phyloP scores from a whole-genome alignment of 2,329 filamentous ascomycete genomes.

The Talaromyces rugulosus region DNA sequence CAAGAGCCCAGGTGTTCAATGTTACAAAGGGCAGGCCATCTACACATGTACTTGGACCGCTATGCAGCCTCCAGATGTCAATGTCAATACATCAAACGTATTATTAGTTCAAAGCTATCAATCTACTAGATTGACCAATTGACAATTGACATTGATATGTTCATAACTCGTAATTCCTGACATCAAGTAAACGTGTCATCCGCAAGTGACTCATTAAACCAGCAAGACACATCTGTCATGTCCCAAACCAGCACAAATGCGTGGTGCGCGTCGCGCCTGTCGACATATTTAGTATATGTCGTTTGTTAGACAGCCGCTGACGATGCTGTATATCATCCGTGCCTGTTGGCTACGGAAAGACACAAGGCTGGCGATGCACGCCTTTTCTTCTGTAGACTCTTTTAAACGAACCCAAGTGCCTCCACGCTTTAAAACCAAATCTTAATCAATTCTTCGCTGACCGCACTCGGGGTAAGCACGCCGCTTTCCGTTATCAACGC shows the following conservation, averaged over 20 bases:
- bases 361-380: constrained; percentile 2
- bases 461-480: constrained; percentile 59
- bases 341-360: background rate
- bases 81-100: background rate
- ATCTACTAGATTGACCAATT: background rate
- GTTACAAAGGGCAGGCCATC: too few relatives aligned
- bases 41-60: background rate
- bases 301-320: background rate
- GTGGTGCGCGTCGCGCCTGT: background rate
- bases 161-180: background rate
- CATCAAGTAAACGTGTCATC: background rate
- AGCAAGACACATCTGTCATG: background rate
- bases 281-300: background rate
- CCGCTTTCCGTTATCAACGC: constrained; percentile 63
- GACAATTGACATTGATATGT: background rate
- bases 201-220: background rate
- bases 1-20: too few relatives aligned
- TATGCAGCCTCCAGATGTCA: background rate
- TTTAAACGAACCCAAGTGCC: background rate
- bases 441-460: constrained; percentile 65
- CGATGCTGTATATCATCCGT: background rate
- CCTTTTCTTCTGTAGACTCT: background rate
- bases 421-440: constrained; percentile 46
- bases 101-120: background rate
- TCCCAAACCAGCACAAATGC: background rate